Base-by-base conservation (phyloP, 2,329 filamentous ascomycete species). In the Phialocephala subalpina region DNA sequence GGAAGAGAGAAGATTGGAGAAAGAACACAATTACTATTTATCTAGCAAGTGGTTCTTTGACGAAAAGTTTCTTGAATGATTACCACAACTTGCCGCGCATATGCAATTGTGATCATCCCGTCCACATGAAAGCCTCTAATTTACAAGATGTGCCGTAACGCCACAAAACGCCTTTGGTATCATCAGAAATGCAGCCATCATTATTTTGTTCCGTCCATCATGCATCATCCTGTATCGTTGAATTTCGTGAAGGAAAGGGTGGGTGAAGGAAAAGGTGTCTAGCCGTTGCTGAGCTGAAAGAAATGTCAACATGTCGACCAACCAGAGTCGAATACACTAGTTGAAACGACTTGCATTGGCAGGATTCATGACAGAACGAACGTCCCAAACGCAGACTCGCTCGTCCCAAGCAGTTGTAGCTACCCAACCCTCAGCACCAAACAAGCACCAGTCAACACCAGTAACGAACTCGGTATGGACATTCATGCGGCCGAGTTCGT, bases 361-460 rank as follows among this genome's bases (percentile, higher is more conserved):
- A 12, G 22, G 49, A 12, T 25, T 25, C 22, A 53, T 27, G 9
- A 53, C 49, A 7, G 22, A 84, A 72, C 88, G 89, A 45, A 94
- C 92, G 82, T 99, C 96, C 95, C 95, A 99, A 6, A 99, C 87
- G 73, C 97, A 82, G 12, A 99, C 86, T 73, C 89, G 86, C 81
- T 97, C 94, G 75, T 99, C 96, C 96, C 96, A 99, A 0, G 93
- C 94, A 1, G 92, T 92, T 69, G 92, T 97, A 1, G 96, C 94
- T 72, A 94, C 94, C 96, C 96, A 99, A 5, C 96, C 96, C 70
- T 97, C 94, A 27, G 89, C 91, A 4, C 96, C 96, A 78, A 99
- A 99, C 53, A 99, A 80, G 80, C 96, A 99, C 96, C 97, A 99
- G 78, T 99, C 96, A 0, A 98, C 92, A 8, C 96, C 96, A 3